Percentiles rank a stretch among this genome's conserved stretches.
These are phyloP conservation scores for Karstenula rhodostoma DNA, from an alignment of 2,329 filamentous ascomycete genomes.

Conservation along the genomic window DNA sequence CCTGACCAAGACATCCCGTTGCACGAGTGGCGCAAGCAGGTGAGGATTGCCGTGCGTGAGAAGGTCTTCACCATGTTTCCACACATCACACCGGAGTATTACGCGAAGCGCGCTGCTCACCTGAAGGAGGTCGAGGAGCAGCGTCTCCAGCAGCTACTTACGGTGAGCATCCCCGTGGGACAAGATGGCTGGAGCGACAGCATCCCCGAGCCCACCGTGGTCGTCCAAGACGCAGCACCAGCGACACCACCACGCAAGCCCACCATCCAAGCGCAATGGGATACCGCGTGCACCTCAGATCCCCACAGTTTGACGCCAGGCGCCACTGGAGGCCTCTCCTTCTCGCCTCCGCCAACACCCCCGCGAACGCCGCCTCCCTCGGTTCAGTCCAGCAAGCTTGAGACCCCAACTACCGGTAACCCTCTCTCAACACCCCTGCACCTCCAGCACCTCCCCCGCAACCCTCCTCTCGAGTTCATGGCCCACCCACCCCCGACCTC, in stretches of 20 bases:
- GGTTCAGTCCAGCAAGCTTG: background rate
- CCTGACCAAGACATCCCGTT: conserved; percentile 14
- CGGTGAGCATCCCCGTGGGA: conserved; percentile 26
- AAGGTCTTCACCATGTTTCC: conserved; percentile 37
- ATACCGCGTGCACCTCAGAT: background rate
- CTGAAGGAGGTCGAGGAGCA: conserved; percentile 30
- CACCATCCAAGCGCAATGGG: background rate
- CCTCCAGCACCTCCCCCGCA: conserved; percentile 23
- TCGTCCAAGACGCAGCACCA: conserved; percentile 8
- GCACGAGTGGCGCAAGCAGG: conserved; percentile 29
- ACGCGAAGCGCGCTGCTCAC: conserved; percentile 26
- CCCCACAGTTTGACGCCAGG: too few relatives aligned
- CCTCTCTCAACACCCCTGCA: conserved; percentile 16
- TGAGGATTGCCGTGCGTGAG: conserved; percentile 23
- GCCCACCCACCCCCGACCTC: conserved; percentile 25
- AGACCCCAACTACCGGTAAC: background rate
- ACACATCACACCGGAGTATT: conserved; percentile 24
- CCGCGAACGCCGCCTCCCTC: conserved; percentile 3
- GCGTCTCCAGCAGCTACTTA: conserved; percentile 26
- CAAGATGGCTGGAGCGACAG: conserved; percentile 24
- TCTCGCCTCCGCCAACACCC: background rate
- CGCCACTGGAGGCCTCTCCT: background rate
- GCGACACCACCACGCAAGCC: conserved; percentile 11
- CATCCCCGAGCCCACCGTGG: conserved; percentile 19
- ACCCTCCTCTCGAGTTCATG: conserved; percentile 20